These are phyloP conservation scores for Nephromyces sp. DNA, from an alignment of 169 alveolate genomes.

Conservation along the genomic window DNA sequence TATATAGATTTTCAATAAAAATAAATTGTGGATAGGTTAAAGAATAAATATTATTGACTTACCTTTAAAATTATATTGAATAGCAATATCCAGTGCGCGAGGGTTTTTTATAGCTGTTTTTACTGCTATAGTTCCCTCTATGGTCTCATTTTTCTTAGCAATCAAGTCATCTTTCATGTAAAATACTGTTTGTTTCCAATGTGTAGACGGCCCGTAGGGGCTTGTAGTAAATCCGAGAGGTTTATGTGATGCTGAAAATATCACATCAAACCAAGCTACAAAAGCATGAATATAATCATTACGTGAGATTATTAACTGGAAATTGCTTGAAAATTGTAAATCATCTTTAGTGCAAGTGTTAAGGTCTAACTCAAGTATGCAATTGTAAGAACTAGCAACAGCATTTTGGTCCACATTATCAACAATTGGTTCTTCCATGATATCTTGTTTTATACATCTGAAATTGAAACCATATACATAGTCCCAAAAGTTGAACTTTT, in stretches of 20 bases:
- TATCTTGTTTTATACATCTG: slow-evolving; percentile 72
- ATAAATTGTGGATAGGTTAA: no score
- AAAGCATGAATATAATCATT: slow-evolving; percentile 66
- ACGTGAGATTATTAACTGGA: slow-evolving; percentile 44
- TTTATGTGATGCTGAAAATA: slow-evolving; percentile 72
- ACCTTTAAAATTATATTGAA: slow-evolving; percentile 45
- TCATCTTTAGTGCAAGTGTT: slow-evolving; percentile 78
- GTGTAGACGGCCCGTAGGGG: slow-evolving; percentile 52
- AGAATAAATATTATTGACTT: no score
- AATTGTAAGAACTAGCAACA: slow-evolving; percentile 65
- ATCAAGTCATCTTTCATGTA: slow-evolving; percentile 63
- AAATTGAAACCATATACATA: slow-evolving; percentile 89
- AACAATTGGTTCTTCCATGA: slow-evolving; percentile 88
- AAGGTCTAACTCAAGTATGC: slow-evolving; percentile 77
- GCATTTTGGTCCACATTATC: slow-evolving; percentile 74
- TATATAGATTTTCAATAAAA: no score
- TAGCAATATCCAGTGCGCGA: slow-evolving; percentile 74
- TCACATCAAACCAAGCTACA: slow-evolving; percentile 85
- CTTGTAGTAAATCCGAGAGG: slow-evolving; percentile 76
- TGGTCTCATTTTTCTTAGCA: slow-evolving; percentile 43
- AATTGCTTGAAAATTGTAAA: slow-evolving; percentile 76
- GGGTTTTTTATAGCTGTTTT: slow-evolving; percentile 62
- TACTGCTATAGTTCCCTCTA: slow-evolving; percentile 71
- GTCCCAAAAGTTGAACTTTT: slow-evolving; percentile 88
- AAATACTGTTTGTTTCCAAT: slow-evolving; percentile 87